A percentile compares a stretch with the other conserved stretches of the same genome.
phyloP scores from a whole-genome alignment of 1,139 yeast genomes.

The Pneumocystis jirovecii region DNA sequence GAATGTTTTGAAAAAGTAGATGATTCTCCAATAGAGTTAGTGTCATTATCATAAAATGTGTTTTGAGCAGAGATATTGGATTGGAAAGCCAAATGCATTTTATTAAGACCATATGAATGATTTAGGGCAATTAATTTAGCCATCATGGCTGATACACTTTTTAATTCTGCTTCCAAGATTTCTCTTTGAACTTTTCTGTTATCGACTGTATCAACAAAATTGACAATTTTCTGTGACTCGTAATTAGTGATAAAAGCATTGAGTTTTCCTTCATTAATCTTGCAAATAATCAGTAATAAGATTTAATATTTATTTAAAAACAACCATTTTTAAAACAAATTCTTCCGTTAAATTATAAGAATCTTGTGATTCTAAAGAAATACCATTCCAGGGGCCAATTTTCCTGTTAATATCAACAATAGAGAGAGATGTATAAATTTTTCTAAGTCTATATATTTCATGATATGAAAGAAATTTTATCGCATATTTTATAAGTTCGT shows the following conservation, averaged over 20 bases:
- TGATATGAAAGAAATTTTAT: background rate
- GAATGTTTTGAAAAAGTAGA: background rate
- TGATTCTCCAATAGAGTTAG: background rate
- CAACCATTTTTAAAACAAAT: background rate
- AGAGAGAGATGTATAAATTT: background rate
- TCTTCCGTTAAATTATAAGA: background rate
- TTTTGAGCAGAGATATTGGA: background rate
- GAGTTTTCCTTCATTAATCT: background rate
- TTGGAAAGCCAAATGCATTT: background rate
- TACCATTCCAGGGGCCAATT: background rate
- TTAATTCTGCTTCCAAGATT: background rate
- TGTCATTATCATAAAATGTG: background rate
- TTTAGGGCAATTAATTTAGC: background rate
- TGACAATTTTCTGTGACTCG: background rate
- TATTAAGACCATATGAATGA: background rate
- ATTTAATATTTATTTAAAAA: background rate
- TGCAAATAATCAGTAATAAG: background rate
- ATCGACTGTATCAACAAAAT: background rate
- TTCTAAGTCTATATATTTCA: background rate
- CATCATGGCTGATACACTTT: background rate
- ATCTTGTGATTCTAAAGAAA: background rate
- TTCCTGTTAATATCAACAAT: background rate
- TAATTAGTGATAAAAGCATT: background rate
- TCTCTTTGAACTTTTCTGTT: background rate
- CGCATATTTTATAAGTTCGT: background rate